Evolutionary conservation across 768 basidiomycete genomes (phyloP).

Genomic region (Lactifluus piperatus): DNA sequence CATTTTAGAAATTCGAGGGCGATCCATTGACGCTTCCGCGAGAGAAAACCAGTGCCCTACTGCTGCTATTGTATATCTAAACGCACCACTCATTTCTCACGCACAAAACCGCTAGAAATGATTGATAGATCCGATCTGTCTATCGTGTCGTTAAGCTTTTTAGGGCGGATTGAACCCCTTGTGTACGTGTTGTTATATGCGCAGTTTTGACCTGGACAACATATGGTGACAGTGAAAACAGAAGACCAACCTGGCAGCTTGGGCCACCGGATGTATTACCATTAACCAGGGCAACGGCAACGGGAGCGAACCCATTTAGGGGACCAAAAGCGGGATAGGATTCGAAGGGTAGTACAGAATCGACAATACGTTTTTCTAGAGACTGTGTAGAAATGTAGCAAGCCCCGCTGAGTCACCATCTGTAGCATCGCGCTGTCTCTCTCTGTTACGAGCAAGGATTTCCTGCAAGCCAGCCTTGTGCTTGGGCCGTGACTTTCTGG

Average conservation of each 20-base stretch:
- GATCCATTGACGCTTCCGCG: conserved; percentile 34
- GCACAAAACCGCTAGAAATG: background rate
- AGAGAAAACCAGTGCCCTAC: conserved; percentile 24
- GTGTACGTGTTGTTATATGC: conserved; percentile 62
- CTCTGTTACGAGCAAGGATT: conserved; percentile 53
- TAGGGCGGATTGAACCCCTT: conserved; percentile 48
- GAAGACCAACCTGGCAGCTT: background rate
- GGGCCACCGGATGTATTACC: background rate
- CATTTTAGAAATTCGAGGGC: conserved; percentile 36
- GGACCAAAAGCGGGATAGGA: background rate
- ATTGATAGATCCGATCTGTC: conserved; percentile 49
- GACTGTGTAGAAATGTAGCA: conserved; percentile 11
- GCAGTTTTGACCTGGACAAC: conserved; percentile 52
- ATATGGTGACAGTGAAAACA: background rate
- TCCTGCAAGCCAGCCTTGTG: conserved; percentile 51
- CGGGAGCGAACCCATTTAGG: background rate
- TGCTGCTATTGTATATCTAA: conserved; percentile 43
- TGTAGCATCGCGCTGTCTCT: conserved; percentile 36
- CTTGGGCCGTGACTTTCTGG: conserved; percentile 33
- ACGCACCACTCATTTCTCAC: background rate
- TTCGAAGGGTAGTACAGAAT: background rate
- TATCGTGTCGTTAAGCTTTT: conserved; percentile 50
- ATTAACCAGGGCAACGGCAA: background rate
- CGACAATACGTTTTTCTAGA: background rate
- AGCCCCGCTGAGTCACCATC: conserved; percentile 4